Evolutionary conservation across 140 eudicot species (phyloP).

Genomic region (Cichorium intybus): DNA sequence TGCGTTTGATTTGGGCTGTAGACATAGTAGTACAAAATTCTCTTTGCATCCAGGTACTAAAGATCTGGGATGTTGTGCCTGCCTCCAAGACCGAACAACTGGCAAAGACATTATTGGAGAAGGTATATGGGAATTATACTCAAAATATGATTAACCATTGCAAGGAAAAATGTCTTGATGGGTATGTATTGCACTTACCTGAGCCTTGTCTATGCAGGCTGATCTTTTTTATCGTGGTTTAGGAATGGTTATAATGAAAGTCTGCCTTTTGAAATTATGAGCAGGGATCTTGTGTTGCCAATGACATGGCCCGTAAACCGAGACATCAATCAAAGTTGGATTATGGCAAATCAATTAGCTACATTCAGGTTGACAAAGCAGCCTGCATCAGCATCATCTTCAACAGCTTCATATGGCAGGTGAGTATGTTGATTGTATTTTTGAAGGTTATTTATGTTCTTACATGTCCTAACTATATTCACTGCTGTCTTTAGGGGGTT

Average conservation of each 20-base stretch:
- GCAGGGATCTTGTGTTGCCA: slow-evolving; percentile 36
- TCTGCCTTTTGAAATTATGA: not conserved
- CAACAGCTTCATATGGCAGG: not conserved
- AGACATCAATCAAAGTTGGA: slow-evolving; percentile 7
- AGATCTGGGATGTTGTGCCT: slow-evolving; percentile 47
- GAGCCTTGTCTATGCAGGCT: not conserved
- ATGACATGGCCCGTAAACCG: slow-evolving; percentile 30
- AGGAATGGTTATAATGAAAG: not conserved
- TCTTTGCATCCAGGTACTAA: slow-evolving; percentile 49
- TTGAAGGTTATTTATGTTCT: not conserved
- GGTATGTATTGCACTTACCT: slow-evolving; percentile 35
- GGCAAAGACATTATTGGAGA: slow-evolving; percentile 22
- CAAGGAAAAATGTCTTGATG: slow-evolving; percentile 34
- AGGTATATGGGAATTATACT: slow-evolving; percentile 37
- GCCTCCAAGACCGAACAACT: slow-evolving; percentile 29
- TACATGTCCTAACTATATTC: not conserved
- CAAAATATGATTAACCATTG: slow-evolving; percentile 42
- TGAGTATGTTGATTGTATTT: not conserved
- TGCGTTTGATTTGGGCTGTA: slow-evolving; percentile 47
- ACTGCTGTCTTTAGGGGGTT: not conserved
- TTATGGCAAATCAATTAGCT: slow-evolving; percentile 18
- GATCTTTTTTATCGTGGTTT: not conserved
- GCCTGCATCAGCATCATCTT: not conserved
- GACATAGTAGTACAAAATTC: slow-evolving; percentile 43
- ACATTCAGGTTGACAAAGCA: slow-evolving; percentile 8